Evolutionary conservation across 1,284 basidiomycete genomes (phyloP).

Genomic region (Trametes polyzona): DNA sequence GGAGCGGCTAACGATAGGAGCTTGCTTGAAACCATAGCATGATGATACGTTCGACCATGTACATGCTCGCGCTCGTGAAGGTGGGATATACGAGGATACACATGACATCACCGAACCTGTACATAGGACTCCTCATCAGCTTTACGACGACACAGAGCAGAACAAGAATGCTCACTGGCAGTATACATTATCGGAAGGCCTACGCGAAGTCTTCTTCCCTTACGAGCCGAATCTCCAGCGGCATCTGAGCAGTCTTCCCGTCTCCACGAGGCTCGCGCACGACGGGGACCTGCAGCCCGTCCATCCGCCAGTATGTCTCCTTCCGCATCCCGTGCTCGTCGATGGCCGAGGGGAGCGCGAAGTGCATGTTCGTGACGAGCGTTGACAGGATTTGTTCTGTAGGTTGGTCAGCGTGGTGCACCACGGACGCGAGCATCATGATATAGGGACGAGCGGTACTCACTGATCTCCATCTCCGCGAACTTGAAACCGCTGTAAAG

Average conservation of each 20-base stretch:
- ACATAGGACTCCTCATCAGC: too few species aligned
- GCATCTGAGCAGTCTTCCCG: slow-evolving; percentile 35
- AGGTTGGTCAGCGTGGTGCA: too few species aligned
- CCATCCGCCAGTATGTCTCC: slow-evolving; percentile 42
- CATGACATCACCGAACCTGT: too few species aligned
- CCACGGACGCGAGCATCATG: neutral
- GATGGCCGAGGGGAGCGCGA: slow-evolving; percentile 35
- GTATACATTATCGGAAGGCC: too few species aligned
- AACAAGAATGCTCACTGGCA: too few species aligned
- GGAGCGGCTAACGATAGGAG: too few species aligned
- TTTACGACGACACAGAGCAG: too few species aligned
- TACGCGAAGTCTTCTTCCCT: slow-evolving; percentile 37
- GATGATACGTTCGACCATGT: too few species aligned
- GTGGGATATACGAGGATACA: too few species aligned
- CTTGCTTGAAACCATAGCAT: too few species aligned
- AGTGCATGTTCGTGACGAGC: slow-evolving; percentile 35
- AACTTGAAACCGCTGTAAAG: slow-evolving; percentile 40
- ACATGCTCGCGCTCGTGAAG: too few species aligned
- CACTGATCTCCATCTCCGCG: slow-evolving; percentile 40
- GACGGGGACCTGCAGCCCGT: slow-evolving; percentile 43
- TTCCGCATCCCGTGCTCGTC: slow-evolving; percentile 38
- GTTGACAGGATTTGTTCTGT: slow-evolving; percentile 31
- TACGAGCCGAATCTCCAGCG: slow-evolving; percentile 37
- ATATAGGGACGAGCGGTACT: slow-evolving; percentile 2
- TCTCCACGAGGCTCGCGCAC: slow-evolving; percentile 41